phyloP scores from a whole-genome alignment of 129 eudicot species.

The Rutidosis leptorrhynchoides region DNA sequence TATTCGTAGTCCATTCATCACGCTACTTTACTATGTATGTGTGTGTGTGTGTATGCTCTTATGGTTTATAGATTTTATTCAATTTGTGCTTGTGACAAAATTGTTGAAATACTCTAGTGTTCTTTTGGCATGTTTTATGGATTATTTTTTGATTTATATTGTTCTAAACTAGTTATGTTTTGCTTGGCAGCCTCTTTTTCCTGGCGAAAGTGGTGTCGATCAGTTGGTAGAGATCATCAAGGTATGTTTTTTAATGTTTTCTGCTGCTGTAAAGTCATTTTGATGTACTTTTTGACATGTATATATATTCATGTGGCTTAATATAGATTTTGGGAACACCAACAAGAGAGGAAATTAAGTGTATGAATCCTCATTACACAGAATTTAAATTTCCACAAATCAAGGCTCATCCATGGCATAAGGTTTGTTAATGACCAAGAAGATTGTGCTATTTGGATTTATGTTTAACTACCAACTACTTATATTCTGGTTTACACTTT shows the following conservation, averaged over 20 bases:
- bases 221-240: conserved; percentile 94
- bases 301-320: neutral
- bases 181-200: conserved; percentile 79
- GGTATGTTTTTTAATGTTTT: conserved; percentile 31
- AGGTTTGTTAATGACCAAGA: conserved; percentile 42
- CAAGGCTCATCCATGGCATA: conserved; percentile 99
- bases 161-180: conserved; percentile 2
- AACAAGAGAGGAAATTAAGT: conserved; percentile 93
- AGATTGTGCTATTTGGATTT: neutral
- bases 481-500: conserved; percentile 1
- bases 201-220: conserved; percentile 98
- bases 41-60: neutral
- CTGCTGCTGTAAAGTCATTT: neutral
- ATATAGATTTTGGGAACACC: conserved; percentile 82
- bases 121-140: neutral
- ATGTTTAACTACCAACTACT: neutral
- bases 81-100: neutral
- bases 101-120: neutral
- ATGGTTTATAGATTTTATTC: neutral
- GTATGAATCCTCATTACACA: conserved; percentile 95
- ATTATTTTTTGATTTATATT: neutral
- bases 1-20: neutral
- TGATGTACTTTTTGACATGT: conserved; percentile 1
- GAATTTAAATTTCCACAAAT: conserved; percentile 97
- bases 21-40: neutral